Evolutionary conservation across 768 basidiomycete genomes (phyloP).

Genomic region (Termitomyces sp.): DNA sequence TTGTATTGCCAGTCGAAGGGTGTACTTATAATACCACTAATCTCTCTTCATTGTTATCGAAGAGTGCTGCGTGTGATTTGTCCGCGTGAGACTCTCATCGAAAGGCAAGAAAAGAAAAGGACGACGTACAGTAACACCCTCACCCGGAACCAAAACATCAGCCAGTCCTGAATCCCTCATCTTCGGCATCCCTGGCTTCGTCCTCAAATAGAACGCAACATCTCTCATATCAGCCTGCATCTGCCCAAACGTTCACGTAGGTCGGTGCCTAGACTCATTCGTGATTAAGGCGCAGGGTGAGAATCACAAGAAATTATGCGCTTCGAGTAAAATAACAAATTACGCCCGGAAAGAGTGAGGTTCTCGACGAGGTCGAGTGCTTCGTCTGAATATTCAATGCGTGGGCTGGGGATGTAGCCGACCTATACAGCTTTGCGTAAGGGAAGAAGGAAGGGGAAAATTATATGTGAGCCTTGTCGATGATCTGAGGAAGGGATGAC

Average conservation of each 20-base stretch:
- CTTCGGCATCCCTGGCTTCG: slow-evolving; percentile 80
- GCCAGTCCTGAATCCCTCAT: slow-evolving; percentile 79
- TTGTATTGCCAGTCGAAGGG: not conserved
- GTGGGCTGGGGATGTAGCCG: slow-evolving; percentile 84
- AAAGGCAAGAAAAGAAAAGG: not conserved
- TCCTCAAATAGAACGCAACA: slow-evolving; percentile 86
- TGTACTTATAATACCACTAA: not conserved
- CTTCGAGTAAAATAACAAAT: slow-evolving; percentile 77
- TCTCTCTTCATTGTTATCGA: not conserved
- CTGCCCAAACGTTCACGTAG: slow-evolving; percentile 73
- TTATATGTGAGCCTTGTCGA: slow-evolving; percentile 58
- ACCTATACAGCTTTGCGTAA: slow-evolving; percentile 30
- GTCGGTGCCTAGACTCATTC: slow-evolving; percentile 64
- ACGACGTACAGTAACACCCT: slow-evolving; percentile 63
- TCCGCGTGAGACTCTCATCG: not conserved
- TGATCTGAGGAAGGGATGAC: slow-evolving; percentile 77
- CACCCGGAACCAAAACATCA: slow-evolving; percentile 79
- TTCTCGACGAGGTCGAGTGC: slow-evolving; percentile 89
- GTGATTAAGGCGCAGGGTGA: slow-evolving; percentile 60
- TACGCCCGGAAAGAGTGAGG: slow-evolving; percentile 79
- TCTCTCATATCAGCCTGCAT: slow-evolving; percentile 94
- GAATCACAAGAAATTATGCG: slow-evolving; percentile 80
- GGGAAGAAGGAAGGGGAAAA: no score
- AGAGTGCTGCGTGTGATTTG: not conserved
- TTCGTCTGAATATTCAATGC: slow-evolving; percentile 91